A percentile compares a stretch with the other conserved stretches of the same genome.
phyloP scores from a whole-genome alignment of 331 rosid species.

The Pyrus hybrid region DNA sequence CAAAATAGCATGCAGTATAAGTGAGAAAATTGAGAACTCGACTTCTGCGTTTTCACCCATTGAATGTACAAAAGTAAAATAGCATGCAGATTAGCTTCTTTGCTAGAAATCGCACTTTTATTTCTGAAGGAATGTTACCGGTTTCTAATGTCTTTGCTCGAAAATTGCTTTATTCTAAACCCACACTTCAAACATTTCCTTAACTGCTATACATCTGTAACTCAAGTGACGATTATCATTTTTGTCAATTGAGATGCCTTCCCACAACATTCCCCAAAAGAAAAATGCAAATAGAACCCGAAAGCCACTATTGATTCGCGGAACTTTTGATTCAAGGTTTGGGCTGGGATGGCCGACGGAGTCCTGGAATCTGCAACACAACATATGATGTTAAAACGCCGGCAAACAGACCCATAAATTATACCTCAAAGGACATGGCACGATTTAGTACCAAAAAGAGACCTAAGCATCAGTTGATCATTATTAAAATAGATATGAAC shows the following conservation, averaged over 20 bases:
- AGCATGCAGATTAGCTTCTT: no score
- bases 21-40: no score
- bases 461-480: neutral
- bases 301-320: neutral
- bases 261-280: neutral
- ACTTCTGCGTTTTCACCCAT: neutral
- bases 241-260: neutral
- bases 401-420: neutral
- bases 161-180: neutral
- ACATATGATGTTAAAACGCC: neutral
- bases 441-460: neutral
- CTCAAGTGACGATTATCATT: neutral
- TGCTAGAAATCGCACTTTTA: no score
- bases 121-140: neutral
- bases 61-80: neutral
- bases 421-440: neutral
- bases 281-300: neutral
- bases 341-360: constrained; percentile 39
- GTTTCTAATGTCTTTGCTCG: neutral
- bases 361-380: constrained; percentile 68
- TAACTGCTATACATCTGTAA: neutral
- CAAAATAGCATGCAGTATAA: no score
- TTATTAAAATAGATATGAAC: neutral
- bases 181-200: no score
- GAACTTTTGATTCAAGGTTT: constrained; percentile 28